Percentiles rank a stretch among this genome's conserved stretches.
Evolutionary conservation across 345 rosid genomes (phyloP).

Genomic region (Combretum micranthum): DNA sequence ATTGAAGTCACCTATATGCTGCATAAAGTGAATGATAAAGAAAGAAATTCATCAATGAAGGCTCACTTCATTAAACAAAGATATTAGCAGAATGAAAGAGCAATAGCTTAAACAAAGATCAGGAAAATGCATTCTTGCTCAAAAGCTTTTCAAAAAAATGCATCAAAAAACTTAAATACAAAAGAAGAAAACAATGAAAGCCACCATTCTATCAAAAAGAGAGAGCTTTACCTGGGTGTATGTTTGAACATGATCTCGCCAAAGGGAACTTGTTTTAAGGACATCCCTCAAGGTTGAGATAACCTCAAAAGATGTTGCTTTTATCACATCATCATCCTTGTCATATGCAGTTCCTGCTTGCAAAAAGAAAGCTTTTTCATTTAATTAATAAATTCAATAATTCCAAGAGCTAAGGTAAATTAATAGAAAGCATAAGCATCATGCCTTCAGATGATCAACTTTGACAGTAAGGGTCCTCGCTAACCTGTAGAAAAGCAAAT

Average conservation of each 20-base stretch:
- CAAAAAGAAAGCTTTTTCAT: neutral
- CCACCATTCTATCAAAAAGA: no score
- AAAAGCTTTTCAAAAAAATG: no score
- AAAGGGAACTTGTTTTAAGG: conserved; percentile 74
- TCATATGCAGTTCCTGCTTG: conserved; percentile 71
- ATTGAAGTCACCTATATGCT: conserved; percentile 96
- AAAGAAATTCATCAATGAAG: neutral
- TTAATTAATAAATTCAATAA: conserved; percentile 1
- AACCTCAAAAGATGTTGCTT: conserved; percentile 94
- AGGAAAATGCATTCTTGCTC: no score
- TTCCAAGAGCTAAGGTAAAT: neutral
- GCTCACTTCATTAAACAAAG: no score
- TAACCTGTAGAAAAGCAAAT: conserved; percentile 43
- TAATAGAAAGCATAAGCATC: conserved; percentile 4
- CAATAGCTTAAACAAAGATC: no score
- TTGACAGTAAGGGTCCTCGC: conserved; percentile 93
- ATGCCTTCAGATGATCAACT: conserved; percentile 95
- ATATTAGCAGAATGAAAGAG: no score
- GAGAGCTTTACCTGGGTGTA: conserved; percentile 54
- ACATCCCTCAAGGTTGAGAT: conserved; percentile 92
- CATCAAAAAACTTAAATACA: neutral
- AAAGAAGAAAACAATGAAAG: conserved; percentile 9
- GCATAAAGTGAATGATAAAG: conserved; percentile 20
- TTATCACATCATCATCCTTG: conserved; percentile 90
- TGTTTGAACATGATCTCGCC: conserved; percentile 96